These are phyloP conservation scores for Paramecium sexaurelia DNA, from an alignment of 73 alveolate genomes.

Conservation along the genomic window DNA sequence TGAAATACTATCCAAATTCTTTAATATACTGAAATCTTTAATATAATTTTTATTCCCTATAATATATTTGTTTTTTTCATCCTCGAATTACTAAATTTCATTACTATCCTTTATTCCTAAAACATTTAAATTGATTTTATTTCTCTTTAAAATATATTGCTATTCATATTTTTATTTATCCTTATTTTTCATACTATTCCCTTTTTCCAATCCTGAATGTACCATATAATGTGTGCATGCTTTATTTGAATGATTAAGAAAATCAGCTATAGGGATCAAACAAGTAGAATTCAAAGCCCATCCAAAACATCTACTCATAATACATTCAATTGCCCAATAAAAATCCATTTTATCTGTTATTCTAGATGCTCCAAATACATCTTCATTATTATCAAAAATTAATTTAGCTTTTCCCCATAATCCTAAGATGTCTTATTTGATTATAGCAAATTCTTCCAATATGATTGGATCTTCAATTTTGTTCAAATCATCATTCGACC, in stretches of 20 bases:
- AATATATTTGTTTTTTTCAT: neutral
- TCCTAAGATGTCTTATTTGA: slow-evolving; percentile 25
- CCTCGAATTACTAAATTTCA: neutral
- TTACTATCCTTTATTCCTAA: neutral
- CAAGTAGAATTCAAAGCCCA: slow-evolving; percentile 44
- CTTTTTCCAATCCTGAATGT: neutral
- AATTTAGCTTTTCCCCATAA: neutral
- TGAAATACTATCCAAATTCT: neutral
- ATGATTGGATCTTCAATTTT: neutral
- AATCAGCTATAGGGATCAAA: slow-evolving; percentile 36
- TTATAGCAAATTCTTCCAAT: neutral
- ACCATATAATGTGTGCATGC: slow-evolving; percentile 48
- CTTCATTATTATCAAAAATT: neutral
- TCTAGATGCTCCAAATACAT: neutral
- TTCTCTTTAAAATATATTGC: neutral
- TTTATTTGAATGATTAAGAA: slow-evolving; percentile 34
- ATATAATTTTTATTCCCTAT: neutral
- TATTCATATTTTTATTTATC: neutral
- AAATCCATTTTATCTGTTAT: neutral
- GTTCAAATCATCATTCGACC: neutral
- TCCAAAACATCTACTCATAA: slow-evolving; percentile 55
- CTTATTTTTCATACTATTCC: neutral
- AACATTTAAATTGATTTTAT: neutral
- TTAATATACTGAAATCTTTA: neutral
- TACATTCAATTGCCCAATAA: slow-evolving; percentile 54